Evolutionary conservation across 2,329 filamentous ascomycete species (phyloP).

Genomic region (Periglandula ipomoeae): DNA sequence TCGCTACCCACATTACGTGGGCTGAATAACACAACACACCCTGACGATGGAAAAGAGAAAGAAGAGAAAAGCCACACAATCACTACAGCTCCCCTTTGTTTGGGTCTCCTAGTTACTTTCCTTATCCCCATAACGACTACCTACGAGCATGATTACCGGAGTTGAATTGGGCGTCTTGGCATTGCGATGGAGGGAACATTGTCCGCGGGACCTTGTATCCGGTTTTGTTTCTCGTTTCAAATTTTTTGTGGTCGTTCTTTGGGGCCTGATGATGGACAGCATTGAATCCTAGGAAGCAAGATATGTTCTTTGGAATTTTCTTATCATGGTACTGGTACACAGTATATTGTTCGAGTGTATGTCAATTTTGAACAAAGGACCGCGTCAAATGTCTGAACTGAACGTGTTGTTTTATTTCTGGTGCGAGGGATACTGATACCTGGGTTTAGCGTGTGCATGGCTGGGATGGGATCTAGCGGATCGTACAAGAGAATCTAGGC

Average conservation of each 20-base stretch:
- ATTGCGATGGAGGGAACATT: not conserved
- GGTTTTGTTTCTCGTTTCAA: not conserved
- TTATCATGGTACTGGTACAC: not conserved
- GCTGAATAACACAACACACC: not conserved
- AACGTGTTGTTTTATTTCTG: not conserved
- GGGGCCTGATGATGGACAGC: not conserved
- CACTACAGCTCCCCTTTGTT: not conserved
- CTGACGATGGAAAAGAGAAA: not conserved
- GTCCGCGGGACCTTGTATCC: not conserved
- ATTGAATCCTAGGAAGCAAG: not conserved
- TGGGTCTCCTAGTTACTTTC: slow-evolving; percentile 1
- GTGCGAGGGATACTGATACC: not conserved
- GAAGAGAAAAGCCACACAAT: not conserved
- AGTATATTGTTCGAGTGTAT: not conserved
- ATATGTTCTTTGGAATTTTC: not conserved
- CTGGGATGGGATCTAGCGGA: not conserved
- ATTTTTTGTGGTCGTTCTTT: not conserved
- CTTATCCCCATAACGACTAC: slow-evolving; percentile 5
- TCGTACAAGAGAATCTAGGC: no score
- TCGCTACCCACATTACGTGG: slow-evolving; percentile 1
- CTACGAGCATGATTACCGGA: slow-evolving; percentile 8
- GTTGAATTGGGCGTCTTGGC: not conserved
- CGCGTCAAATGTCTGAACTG: not conserved
- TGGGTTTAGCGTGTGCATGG: not conserved
- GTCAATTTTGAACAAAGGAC: not conserved